phyloP scores from a whole-genome alignment of 1,284 basidiomycete genomes.

The Leccinum pachyderme region DNA sequence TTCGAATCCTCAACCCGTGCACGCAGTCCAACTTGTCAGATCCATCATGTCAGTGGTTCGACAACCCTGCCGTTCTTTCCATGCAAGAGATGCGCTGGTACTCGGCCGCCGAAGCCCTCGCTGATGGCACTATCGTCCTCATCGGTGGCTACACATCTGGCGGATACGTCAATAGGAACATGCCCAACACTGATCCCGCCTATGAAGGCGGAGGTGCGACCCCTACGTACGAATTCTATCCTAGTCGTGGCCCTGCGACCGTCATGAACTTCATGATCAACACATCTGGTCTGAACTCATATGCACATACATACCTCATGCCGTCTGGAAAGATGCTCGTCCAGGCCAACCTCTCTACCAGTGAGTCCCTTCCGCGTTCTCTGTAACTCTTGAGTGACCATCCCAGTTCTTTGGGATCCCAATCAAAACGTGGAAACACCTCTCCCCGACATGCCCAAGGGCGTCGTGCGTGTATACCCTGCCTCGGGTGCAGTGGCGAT shows the following conservation, averaged over 20 bases:
- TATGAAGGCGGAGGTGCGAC: constrained; percentile 48
- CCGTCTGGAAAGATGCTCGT: constrained; percentile 51
- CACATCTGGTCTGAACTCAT: constrained; percentile 57
- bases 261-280: constrained; percentile 37
- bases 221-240: constrained; percentile 48
- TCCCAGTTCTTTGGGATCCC: constrained; percentile 59
- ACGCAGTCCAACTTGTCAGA: constrained; percentile 45
- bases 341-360: constrained; percentile 52
- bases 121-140: constrained; percentile 63
- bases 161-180: constrained; percentile 85
- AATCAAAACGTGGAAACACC: constrained; percentile 56
- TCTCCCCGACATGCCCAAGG: constrained; percentile 60
- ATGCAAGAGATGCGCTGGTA: constrained; percentile 86
- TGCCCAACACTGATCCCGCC: constrained; percentile 59
- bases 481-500: constrained; percentile 88
- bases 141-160: constrained; percentile 84
- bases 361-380: constrained; percentile 16
- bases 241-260: constrained; percentile 40
- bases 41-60: constrained; percentile 71
- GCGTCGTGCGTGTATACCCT: constrained; percentile 84
- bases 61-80: constrained; percentile 62
- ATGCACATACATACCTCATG: constrained; percentile 55
- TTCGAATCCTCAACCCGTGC: constrained; percentile 76
- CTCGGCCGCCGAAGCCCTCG: constrained; percentile 74
- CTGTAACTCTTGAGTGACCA: too few species aligned